Evolutionary conservation across 352 stramenopile species (phyloP).

Genomic region (Plasmopara muralis): DNA sequence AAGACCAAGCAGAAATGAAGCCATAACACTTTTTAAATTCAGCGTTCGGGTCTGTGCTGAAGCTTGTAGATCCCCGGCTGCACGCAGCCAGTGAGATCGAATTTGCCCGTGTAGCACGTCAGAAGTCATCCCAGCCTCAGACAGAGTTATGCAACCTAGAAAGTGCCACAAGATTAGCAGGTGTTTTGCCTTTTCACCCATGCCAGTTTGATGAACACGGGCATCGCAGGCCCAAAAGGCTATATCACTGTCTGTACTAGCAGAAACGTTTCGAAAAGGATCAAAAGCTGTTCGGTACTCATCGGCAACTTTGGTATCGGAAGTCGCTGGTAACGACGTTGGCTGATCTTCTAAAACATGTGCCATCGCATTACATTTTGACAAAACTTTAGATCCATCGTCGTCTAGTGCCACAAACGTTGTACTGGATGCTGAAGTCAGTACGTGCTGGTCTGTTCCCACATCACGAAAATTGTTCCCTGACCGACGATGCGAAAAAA

Average conservation of each 20-base stretch:
- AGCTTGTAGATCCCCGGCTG: constrained; percentile 2
- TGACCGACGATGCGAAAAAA: constrained; percentile 34
- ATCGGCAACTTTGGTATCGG: background rate
- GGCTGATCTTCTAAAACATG: background rate
- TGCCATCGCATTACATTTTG: constrained; percentile 5
- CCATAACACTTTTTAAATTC: constrained; percentile 1
- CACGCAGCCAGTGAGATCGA: constrained; percentile 2
- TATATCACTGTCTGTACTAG: background rate
- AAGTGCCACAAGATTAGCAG: constrained; percentile 4
- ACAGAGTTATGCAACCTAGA: background rate
- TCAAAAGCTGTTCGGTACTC: background rate
- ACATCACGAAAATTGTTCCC: constrained; percentile 7
- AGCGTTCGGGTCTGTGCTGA: background rate
- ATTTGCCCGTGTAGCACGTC: constrained; percentile 1
- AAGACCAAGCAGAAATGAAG: constrained; percentile 2
- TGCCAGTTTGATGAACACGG: background rate
- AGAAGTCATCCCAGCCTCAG: background rate
- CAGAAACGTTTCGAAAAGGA: background rate
- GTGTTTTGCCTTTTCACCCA: constrained; percentile 6
- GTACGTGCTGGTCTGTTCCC: constrained; percentile 8
- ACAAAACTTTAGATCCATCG: background rate
- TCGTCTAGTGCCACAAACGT: constrained; percentile 6
- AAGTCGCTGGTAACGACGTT: background rate
- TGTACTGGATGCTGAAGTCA: background rate
- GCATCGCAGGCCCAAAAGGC: constrained; percentile 3